Evolutionary conservation across 2,329 filamentous ascomycete species (phyloP).

Genomic region (Trichothecium roseum): DNA sequence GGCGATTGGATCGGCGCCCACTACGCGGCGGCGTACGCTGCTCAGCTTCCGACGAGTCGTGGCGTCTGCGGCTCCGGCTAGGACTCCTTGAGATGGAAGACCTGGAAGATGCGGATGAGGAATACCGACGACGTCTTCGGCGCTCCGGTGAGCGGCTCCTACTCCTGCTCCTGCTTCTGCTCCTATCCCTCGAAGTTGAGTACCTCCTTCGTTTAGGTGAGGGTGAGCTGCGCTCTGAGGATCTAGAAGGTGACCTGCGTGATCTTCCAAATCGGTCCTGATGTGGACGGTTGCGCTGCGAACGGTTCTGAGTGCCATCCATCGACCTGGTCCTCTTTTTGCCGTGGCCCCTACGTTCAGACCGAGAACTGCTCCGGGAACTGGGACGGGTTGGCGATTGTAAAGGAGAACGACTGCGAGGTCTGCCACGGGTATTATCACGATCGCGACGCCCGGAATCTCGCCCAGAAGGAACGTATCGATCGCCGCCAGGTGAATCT

Average conservation of each 20-base stretch:
- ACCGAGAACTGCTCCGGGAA: slow-evolving; percentile 19
- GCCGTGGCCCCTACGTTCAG: slow-evolving; percentile 18
- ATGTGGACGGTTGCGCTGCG: slow-evolving; percentile 10
- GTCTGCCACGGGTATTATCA: slow-evolving; percentile 27
- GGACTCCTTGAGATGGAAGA: slow-evolving; percentile 28
- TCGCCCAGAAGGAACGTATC: slow-evolving; percentile 40
- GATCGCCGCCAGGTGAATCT: slow-evolving; percentile 37
- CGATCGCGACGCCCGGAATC: slow-evolving; percentile 27
- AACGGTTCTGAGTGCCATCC: slow-evolving; percentile 13
- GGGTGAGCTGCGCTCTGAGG: slow-evolving; percentile 29
- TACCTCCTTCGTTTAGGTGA: slow-evolving; percentile 39
- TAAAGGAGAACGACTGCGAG: slow-evolving; percentile 9
- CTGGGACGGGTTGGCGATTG: slow-evolving; percentile 23
- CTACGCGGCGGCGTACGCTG: slow-evolving; percentile 8
- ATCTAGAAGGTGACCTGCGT: slow-evolving; percentile 22
- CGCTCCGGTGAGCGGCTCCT: slow-evolving; percentile 16
- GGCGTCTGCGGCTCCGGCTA: slow-evolving; percentile 18
- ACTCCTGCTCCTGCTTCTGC: slow-evolving; percentile 34
- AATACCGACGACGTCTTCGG: slow-evolving; percentile 20
- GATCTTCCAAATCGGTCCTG: slow-evolving; percentile 9
- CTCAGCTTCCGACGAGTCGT: slow-evolving; percentile 5
- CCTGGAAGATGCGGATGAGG: slow-evolving; percentile 24
- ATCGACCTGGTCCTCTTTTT: slow-evolving; percentile 30
- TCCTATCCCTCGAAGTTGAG: slow-evolving; percentile 36
- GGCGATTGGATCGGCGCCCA: slow-evolving; percentile 8